Percentiles rank a stretch among this genome's conserved stretches.
Conservation (phyloP, 2,329 filamentous ascomycete genomes). For the Beauveria sp. region DNA sequence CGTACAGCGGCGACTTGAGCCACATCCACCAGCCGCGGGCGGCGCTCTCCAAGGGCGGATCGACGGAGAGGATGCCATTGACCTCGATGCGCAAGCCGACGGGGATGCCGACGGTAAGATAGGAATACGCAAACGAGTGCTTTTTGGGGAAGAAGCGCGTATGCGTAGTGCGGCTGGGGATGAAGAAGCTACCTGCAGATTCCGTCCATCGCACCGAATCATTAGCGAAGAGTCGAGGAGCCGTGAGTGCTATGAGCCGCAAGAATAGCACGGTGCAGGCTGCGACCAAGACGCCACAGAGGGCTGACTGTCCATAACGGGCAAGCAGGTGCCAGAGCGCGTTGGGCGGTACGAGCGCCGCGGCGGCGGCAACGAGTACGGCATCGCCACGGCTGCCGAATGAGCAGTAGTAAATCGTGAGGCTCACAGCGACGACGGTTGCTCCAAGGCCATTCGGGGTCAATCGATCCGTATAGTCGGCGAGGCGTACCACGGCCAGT, state of each 20-base stretch:
- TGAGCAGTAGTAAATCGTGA: not conserved
- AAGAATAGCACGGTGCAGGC: not conserved
- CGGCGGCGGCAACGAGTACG: not conserved
- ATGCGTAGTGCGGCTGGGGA: conserved; percentile 60
- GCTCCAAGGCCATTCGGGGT: not conserved
- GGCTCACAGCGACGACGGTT: not conserved
- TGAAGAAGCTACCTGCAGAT: conserved; percentile 39
- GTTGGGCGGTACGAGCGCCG: not conserved
- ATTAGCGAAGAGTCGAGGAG: not conserved
- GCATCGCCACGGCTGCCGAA: not conserved
- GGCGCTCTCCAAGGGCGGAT: conserved; percentile 14
- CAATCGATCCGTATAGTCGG: not conserved
- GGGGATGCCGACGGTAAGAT: conserved; percentile 23
- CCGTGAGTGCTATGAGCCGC: not conserved
- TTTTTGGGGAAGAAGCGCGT: conserved; percentile 58
- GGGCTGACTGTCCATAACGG: not conserved
- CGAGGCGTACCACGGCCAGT: not conserved
- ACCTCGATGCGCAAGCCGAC: conserved; percentile 14
- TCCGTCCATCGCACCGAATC: conserved; percentile 8
- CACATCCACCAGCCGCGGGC: conserved; percentile 19
- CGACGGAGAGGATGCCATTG: conserved; percentile 49
- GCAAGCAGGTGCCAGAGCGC: not conserved
- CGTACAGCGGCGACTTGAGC: conserved; percentile 44
- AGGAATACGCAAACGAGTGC: conserved; percentile 63
- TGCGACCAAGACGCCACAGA: not conserved